Base-by-base conservation (phyloP, 2,329 filamentous ascomycete genomes). In the Nemania sp. region DNA sequence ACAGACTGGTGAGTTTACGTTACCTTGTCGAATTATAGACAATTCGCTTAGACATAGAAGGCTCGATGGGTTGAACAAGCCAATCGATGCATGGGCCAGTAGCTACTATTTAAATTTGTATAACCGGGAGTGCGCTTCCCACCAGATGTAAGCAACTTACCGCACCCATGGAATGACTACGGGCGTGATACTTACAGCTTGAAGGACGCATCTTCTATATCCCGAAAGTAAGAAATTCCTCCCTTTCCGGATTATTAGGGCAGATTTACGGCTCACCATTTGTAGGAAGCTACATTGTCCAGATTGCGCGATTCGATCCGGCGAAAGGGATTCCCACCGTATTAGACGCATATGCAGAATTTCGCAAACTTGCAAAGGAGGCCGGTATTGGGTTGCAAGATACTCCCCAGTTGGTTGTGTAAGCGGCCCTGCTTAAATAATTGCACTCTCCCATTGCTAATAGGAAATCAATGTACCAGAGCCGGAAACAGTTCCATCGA, bases 291-390 rank as follows among this genome's bases (percentile, higher is more conserved):
- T 94, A 91, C 70, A 90, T 94, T 62, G 80, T 88, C 5, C 90
- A 94, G 68, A 83, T 93, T 22, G 88, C 90, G 1, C 86, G 90
- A 17, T 94, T 94, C 67, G 90, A 94, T 61, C 90, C 90, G 0
- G 84, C 89, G 41, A 94, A 93, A 73, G 90, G 90, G 7, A 91
- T 93, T 36, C 83, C 86, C 0, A 87, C 89, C 46, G 87, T 91
- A 6, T 80, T 94, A 52, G 83, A 88, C 57, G 81, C 87, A 1
- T 94, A 92, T 59, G 86, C 85, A 34, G 83, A 88, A 64, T 88
- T 93, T 67, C 82, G 86, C 39, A 78, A 81, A 49, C 76, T 78
- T 6, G 80, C 86, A 45, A 77, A 86, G 49, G 75, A 80, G 52
- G 71, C 77, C 11, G 73, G 75, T 28, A 66, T 53, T 12, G 73